phyloP scores from a whole-genome alignment of 257 asterid genomes.

The Schizonepeta tenuifolia region DNA sequence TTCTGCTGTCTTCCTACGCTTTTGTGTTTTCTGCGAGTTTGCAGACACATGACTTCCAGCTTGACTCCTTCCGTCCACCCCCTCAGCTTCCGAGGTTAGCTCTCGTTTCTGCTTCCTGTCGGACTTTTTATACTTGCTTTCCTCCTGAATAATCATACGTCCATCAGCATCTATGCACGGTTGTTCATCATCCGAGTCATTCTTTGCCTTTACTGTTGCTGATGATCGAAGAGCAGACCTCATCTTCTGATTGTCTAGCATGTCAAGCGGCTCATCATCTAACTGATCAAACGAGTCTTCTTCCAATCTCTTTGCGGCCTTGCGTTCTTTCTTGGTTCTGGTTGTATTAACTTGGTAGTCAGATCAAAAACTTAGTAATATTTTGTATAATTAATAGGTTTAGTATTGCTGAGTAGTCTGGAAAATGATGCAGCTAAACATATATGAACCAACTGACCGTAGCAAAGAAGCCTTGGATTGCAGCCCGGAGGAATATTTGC shows the following conservation, averaged over 20 bases:
- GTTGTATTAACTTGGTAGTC: conserved; percentile 15
- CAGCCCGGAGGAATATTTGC: conserved; percentile 48
- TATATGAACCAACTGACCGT: conserved; percentile 54
- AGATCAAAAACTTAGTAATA: neutral
- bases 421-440: neutral
- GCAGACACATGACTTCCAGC: conserved; percentile 54
- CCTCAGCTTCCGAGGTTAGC: conserved; percentile 37
- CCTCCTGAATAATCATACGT: conserved; percentile 70
- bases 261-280: conserved; percentile 92
- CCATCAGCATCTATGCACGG: conserved; percentile 80
- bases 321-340: conserved; percentile 70
- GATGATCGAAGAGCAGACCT: conserved; percentile 85
- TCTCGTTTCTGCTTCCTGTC: conserved; percentile 54
- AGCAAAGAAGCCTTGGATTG: conserved; percentile 60
- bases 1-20: conserved; percentile 69
- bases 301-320: conserved; percentile 70
- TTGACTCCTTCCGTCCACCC: conserved; percentile 55
- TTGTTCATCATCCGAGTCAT: conserved; percentile 88
- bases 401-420: neutral
- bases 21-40: conserved; percentile 54
- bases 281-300: conserved; percentile 80
- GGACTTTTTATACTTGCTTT: conserved; percentile 45
- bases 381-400: neutral
- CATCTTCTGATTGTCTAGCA: conserved; percentile 74
- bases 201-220: conserved; percentile 42